These are phyloP conservation scores for Thraustochytrium sp. DNA, from an alignment of 352 stramenopile genomes.

Conservation along the genomic window DNA sequence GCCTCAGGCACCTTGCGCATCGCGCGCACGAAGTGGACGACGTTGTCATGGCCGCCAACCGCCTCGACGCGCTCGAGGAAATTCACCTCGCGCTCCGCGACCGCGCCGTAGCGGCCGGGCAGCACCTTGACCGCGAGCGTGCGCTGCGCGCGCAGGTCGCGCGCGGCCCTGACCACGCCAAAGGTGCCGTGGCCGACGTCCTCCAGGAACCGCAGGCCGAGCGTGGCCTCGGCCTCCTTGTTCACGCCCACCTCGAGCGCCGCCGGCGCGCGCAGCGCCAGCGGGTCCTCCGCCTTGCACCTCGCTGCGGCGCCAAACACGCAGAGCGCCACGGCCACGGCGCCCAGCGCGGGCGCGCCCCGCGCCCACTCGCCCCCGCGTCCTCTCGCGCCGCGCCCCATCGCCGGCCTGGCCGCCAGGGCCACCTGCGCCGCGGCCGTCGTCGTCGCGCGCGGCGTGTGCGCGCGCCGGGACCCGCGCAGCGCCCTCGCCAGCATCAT, in stretches of 20 bases:
- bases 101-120: not conserved
- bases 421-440: no score
- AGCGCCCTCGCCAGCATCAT: not conserved
- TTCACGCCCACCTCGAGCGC: no score
- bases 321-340: not conserved
- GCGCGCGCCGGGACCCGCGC: no score
- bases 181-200: not conserved
- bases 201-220: not conserved
- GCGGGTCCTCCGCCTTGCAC: not conserved
- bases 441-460: no score
- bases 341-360: not conserved
- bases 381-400: no score
- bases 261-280: not conserved
- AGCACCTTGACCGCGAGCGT: constrained; percentile 27
- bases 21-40: constrained; percentile 9
- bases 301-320: not conserved
- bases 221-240: not conserved
- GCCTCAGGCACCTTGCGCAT: not conserved
- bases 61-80: not conserved
- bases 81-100: not conserved
- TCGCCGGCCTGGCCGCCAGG: no score
- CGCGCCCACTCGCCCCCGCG: not conserved
- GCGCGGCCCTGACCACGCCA: not conserved
- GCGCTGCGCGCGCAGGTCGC: not conserved
- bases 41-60: constrained; percentile 11